phyloP scores from a whole-genome alignment of 2,329 filamentous ascomycete species.

The Botrytis fabae region DNA sequence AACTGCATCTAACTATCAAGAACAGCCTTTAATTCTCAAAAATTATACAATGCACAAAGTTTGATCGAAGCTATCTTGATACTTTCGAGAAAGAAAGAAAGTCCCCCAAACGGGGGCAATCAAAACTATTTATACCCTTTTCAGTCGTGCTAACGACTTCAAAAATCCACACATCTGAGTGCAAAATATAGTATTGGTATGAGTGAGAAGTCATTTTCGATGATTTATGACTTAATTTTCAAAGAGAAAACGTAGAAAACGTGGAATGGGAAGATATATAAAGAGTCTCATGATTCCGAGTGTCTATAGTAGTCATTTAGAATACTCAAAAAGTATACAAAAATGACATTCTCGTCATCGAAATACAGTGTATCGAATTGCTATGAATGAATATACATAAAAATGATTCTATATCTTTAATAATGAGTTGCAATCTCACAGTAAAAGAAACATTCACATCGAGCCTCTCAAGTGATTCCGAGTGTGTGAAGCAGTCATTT shows the following conservation, averaged over 20 bases:
- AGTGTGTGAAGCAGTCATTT: too few species aligned
- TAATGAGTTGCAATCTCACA: too few species aligned
- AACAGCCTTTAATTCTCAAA: background rate
- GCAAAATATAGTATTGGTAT: background rate
- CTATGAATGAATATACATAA: too few species aligned
- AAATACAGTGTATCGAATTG: too few species aligned
- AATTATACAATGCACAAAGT: background rate
- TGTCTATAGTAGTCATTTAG: rapidly evolving
- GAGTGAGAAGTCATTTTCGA: background rate
- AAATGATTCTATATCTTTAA: too few species aligned
- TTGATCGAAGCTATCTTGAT: background rate
- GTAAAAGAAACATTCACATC: too few species aligned
- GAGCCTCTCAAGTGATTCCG: too few species aligned
- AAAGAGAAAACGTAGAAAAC: background rate
- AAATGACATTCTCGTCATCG: background rate
- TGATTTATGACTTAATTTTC: too few species aligned
- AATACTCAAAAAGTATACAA: background rate
- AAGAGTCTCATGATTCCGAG: background rate
- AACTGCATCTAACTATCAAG: background rate
- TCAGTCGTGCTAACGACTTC: background rate
- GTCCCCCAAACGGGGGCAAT: background rate
- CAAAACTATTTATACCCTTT: background rate
- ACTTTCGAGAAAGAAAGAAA: background rate
- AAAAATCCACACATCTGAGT: background rate
- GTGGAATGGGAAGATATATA: background rate